Percentiles rank a stretch among this genome's conserved stretches.
Evolutionary conservation across 768 basidiomycete genomes (phyloP).

Genomic region (Calocybe gangraenosa): DNA sequence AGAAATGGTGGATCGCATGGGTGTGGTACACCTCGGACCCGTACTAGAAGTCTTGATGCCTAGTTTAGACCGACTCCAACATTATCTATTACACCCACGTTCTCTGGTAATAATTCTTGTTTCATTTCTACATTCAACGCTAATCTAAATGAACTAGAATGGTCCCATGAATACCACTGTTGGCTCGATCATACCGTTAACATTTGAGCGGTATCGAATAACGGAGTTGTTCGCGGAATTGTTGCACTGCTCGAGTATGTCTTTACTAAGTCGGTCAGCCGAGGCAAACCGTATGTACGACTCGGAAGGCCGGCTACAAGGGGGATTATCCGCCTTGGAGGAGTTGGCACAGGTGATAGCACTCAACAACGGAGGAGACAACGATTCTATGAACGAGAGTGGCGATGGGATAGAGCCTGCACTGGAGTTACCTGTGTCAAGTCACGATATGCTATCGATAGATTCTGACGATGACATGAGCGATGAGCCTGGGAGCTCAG

Average conservation of each 20-base stretch:
- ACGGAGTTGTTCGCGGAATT: slow-evolving; percentile 97
- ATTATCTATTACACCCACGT: slow-evolving; percentile 66
- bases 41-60: slow-evolving; percentile 73
- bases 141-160: slow-evolving; percentile 36
- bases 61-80: slow-evolving; percentile 63
- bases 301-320: slow-evolving; percentile 76
- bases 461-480: slow-evolving; percentile 83
- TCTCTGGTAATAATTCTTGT: slow-evolving; percentile 57
- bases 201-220: slow-evolving; percentile 92
- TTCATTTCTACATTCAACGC: not conserved
- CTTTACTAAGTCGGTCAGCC: slow-evolving; percentile 78
- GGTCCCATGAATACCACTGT: slow-evolving; percentile 70
- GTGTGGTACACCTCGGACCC: slow-evolving; percentile 86
- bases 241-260: slow-evolving; percentile 97
- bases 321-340: slow-evolving; percentile 83
- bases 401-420: slow-evolving; percentile 59
- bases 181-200: slow-evolving; percentile 75
- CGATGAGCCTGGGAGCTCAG: slow-evolving; percentile 66
- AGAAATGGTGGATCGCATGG: slow-evolving; percentile 81
- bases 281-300: slow-evolving; percentile 75
- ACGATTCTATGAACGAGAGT: slow-evolving; percentile 53
- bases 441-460: slow-evolving; percentile 44
- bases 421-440: slow-evolving; percentile 64
- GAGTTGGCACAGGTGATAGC: slow-evolving; percentile 83
- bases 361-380: slow-evolving; percentile 50